Base-by-base conservation (phyloP, 1,284 basidiomycete species). In the Trametes versicolor region DNA sequence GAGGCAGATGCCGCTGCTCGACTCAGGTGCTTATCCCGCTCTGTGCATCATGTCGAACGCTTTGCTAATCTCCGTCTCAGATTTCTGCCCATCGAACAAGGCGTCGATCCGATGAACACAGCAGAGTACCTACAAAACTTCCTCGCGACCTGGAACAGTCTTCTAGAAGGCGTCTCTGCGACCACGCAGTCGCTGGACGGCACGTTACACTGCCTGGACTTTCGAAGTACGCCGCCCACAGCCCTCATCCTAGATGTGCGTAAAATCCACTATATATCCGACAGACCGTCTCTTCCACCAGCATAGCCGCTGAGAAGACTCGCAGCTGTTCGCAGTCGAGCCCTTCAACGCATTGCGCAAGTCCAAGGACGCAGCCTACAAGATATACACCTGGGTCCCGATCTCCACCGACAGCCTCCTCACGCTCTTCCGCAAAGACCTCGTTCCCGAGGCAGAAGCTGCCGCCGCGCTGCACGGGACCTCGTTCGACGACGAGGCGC, bases 361-460 rank as follows among this genome's bases (percentile, higher is more conserved):
- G 63, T 37, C 9, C 17, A 52, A n/a, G 47, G n/a, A 41, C 39
- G 15, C 8, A 15, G 17, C 51, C 56, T n/a, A 43, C 10, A 66
- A 65, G 25, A 25, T 68, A 19, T 69, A 64, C 37, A 57, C 43
- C 23, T 71, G 65, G 65, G 43, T 60, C n/a, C 55, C 70, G 0
- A 59, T 62, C 34, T 50, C 65, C 21, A 58, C 68, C 21, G 48
- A 65, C 12, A 39, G 51, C 29, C 15, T 65, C 17, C 59, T 58
- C 21, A 51, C 43, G 6, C 37, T 60, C 8, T 66, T 47, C 36
- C 47, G 51, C 4, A 58, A 52, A 7, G 62, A 71, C 49, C 41
- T 53, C 8, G 49, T 48, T 7, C 27, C 61, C 0, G 62, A 62
- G 45, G 56, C 58, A 1, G 58, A 59, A 39, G 36, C 54, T 5